Evolutionary conservation across 2,329 filamentous ascomycete genomes (phyloP).

Genomic region (Elsinoe fawcettii): DNA sequence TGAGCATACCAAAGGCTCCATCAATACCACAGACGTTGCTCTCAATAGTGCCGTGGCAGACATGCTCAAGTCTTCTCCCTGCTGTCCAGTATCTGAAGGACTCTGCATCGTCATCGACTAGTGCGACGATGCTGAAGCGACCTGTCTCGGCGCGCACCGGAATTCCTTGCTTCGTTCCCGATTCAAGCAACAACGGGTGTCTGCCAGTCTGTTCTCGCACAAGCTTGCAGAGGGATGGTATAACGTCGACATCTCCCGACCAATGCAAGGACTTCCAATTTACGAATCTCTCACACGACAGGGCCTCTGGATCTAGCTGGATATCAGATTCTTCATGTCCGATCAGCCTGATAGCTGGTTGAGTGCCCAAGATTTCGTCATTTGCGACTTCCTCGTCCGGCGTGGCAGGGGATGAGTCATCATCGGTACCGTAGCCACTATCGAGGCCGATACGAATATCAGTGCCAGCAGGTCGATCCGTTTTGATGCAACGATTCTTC

Average conservation of each 20-base stretch:
- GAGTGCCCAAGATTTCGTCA: not conserved
- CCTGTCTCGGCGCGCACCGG: slow-evolving; percentile 46
- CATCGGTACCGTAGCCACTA: slow-evolving; percentile 12
- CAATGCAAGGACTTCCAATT: slow-evolving; percentile 6
- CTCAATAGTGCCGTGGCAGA: not conserved
- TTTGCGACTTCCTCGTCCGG: not conserved
- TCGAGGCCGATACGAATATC: not conserved
- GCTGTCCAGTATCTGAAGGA: slow-evolving; percentile 22
- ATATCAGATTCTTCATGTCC: no score
- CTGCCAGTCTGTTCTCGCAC: not conserved
- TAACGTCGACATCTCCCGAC: not conserved
- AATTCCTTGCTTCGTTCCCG: slow-evolving; percentile 35
- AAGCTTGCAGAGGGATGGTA: not conserved
- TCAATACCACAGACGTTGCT: not conserved
- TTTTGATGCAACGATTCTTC: slow-evolving; percentile 25
- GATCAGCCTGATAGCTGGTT: no score
- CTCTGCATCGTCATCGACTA: slow-evolving; percentile 51
- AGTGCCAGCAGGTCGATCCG: no score
- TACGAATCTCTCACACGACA: not conserved
- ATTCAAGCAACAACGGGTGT: slow-evolving; percentile 41
- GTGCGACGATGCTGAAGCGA: slow-evolving; percentile 65
- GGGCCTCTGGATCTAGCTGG: not conserved
- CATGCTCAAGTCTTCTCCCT: not conserved
- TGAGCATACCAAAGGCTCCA: slow-evolving; percentile 1
- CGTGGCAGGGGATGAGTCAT: not conserved